These are phyloP conservation scores for Zoysia pacifica DNA, from an alignment of 176 grass and related monocot species.

Conservation along the genomic window DNA sequence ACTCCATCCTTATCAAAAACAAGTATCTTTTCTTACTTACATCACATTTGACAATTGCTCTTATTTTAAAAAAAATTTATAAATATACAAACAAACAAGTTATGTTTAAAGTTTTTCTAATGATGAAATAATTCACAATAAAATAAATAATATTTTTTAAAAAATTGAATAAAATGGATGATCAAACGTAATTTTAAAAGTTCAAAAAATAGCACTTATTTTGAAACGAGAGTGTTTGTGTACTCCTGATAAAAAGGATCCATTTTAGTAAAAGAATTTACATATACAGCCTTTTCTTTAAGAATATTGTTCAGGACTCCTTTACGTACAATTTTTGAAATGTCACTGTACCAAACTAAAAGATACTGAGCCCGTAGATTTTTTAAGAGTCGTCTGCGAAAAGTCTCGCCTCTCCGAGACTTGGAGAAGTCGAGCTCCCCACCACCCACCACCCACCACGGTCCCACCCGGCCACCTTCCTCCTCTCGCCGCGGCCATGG, in stretches of 20 bases:
- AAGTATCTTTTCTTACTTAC: no score
- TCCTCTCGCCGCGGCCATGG: neutral
- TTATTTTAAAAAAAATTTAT: no score
- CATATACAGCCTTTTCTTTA: neutral
- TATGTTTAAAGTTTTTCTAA: no score
- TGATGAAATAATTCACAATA: no score
- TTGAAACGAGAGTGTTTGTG: no score
- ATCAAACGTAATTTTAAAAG: no score
- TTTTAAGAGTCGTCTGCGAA: constrained; percentile 42
- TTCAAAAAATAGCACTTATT: no score
- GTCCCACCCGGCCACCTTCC: neutral
- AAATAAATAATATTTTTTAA: no score
- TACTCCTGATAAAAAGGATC: neutral
- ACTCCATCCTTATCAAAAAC: no score
- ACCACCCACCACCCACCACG: neutral
- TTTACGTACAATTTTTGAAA: neutral
- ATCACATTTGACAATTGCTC: no score
- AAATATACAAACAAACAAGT: no score
- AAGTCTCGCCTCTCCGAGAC: constrained; percentile 20
- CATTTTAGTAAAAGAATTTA: neutral
- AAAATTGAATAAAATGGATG: no score
- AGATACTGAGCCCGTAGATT: neutral
- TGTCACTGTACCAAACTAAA: neutral
- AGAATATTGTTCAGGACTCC: neutral
- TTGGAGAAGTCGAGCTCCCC: constrained; percentile 27